Base-by-base conservation (phyloP, 2,329 filamentous ascomycete genomes). In the Penicillium olsonii region DNA sequence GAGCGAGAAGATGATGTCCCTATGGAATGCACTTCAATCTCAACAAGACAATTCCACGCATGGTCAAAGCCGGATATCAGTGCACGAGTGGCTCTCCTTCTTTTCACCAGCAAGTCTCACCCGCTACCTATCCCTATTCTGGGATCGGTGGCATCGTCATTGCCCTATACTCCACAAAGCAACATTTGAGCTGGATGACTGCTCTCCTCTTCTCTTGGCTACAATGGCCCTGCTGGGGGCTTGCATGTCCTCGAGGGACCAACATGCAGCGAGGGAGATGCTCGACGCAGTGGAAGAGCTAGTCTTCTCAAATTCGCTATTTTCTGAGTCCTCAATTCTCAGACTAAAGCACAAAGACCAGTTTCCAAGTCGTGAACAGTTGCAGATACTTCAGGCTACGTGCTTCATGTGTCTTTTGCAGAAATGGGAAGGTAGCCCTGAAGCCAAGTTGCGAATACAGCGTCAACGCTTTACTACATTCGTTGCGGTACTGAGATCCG, bases 71-170 rank as follows among this genome's bases (percentile, higher is more conserved):
- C n/a, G n/a, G n/a, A n/a, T n/a, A n/a, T n/a, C n/a, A n/a, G n/a
- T n/a, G n/a, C n/a, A n/a, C n/a, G n/a, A n/a, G n/a, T n/a, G n/a
- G n/a, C n/a, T n/a, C n/a, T n/a, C n/a, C n/a, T 39, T 39, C 14
- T 39, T 39, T 7, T 39, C 37, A 9, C 37, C 37, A 27, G 37
- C 24, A 5, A 15, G 26, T 39, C 22, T 40, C 8, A n/a, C 27
- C 8, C 35, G 18, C 14, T 46, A 14, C 12, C 5, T 46, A 6
- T 24, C 39, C 24, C 17, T 46, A 18, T 40, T 46, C 15, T 46
- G 43, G 43, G 35, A 39, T 26, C 43, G 43, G 7, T 46, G 43
- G 43, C 33, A 46, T 24, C 43, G 11, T 11, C 43, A 46, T 27
- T 46, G 43, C 17, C 43, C 34, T 9, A 46, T 46, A 4, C 14